Evolutionary conservation across 257 asterid species (phyloP), one percentile per base, ranked within the genome.

Genomic region (Lycium barbarum): DNA sequence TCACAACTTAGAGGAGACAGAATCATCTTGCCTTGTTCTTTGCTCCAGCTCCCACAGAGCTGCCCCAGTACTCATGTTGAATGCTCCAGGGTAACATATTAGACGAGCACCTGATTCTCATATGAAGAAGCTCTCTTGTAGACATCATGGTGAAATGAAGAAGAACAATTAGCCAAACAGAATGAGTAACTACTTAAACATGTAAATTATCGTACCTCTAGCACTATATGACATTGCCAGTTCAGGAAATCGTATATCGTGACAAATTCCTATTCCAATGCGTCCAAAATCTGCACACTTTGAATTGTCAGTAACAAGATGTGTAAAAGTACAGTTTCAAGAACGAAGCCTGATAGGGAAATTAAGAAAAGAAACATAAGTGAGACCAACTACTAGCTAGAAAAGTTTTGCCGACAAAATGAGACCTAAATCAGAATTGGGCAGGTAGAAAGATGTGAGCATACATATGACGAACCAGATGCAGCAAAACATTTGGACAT

Each of bases 231-330:
- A 4, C 92, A 89, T 88, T 38, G 92, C 88, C 18, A 91, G 91
- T 85, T 89, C 92, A 4, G 92, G 92, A 84, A 91, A 89, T 84
- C 89, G 84, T 26, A 90, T 83, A 85, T 88, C 93, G 49, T 90
- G 92, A 83, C 91, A 89, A 80, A 91, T 89, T 59, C 92, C 93
- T 20, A 89, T 83, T 62, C 90, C 92, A 47, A 91, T 73, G n/a
- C 85, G 33, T 47, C 91, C 91, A 55, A 87, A 87, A 65, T 88
- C 93, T 90, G 84, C 72, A 76, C 18, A 59, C 18, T 59, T 33
- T 51, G 81, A 76, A 40, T 76, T 13, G 26, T 47, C 68, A 0
- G 40, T 0, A 59, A 45, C 33, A 59, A 38, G 0, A 59, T 0
- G 18, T 12, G 62, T 43, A 49, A 2, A 58, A 71, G 53, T 14